Evolutionary conservation across 345 rosid genomes (phyloP).

Genomic region (Euphorbia peplus): DNA sequence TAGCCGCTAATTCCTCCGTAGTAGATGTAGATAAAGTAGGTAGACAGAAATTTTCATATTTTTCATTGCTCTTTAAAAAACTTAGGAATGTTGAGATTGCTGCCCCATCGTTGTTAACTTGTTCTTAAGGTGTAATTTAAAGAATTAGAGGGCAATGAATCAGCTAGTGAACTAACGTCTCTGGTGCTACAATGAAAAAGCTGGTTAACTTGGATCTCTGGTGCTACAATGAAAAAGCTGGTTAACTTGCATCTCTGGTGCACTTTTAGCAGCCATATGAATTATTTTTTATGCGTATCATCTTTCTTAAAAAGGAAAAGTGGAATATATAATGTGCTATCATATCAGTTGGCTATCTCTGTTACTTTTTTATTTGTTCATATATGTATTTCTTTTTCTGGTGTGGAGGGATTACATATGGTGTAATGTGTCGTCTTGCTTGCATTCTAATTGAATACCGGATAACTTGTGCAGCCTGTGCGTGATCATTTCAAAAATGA

Average conservation of each 20-base stretch:
- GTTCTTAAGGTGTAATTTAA: background rate
- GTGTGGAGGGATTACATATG: no score
- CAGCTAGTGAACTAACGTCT: no score
- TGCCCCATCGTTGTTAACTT: background rate
- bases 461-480: slow-evolving; percentile 53
- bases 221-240: background rate
- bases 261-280: background rate
- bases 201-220: background rate
- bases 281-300: background rate
- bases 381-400: no score
- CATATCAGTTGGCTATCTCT: background rate
- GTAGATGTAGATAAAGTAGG: no score
- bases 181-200: no score
- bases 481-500: slow-evolving; percentile 67
- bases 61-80: no score
- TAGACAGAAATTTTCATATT: no score
- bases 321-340: background rate
- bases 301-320: background rate
- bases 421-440: background rate
- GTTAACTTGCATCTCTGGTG: background rate
- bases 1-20: no score
- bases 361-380: no score
- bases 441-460: background rate
- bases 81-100: background rate
- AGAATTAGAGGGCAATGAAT: background rate